A percentile compares a stretch with the other conserved stretches of the same genome.
These are phyloP conservation scores for Hymenoscyphus occultus DNA, from an alignment of 2,329 filamentous ascomycete genomes.

Conservation along the genomic window DNA sequence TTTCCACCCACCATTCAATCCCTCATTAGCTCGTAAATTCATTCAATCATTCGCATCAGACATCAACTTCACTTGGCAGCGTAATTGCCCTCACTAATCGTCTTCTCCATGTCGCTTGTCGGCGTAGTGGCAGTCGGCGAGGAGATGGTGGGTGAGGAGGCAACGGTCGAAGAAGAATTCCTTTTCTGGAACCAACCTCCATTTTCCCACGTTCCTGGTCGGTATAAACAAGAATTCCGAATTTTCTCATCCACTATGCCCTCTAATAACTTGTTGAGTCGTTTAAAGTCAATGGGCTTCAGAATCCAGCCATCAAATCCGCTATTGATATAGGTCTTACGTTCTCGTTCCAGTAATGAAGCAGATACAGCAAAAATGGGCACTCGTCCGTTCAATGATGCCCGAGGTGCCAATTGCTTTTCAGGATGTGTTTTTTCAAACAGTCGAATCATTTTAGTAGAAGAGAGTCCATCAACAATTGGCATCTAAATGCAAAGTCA, in stretches of 20 bases:
- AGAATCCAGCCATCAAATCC: conserved; percentile 91
- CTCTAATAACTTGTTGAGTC: conserved; percentile 64
- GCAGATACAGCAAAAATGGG: conserved; percentile 88
- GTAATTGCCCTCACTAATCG: too few relatives aligned
- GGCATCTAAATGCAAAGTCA: conserved; percentile 69
- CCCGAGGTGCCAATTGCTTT: conserved; percentile 54
- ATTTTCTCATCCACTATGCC: conserved; percentile 63
- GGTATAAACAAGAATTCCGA: conserved; percentile 63
- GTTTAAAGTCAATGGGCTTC: conserved; percentile 80
- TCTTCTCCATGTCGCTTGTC: too few relatives aligned
- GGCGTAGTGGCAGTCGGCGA: too few relatives aligned
- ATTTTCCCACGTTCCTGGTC: conserved; percentile 72
- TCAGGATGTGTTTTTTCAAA: conserved; percentile 57
- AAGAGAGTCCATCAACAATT: conserved; percentile 79
- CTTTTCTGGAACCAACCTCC: conserved; percentile 71
- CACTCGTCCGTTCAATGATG: conserved; percentile 60
- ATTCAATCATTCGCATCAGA: too few relatives aligned
- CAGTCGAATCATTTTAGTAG: conserved; percentile 78
- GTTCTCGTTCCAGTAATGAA: conserved; percentile 69
- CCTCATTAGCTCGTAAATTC: too few relatives aligned
- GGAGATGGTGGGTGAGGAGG: background rate
- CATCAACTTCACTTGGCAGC: too few relatives aligned
- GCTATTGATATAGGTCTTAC: conserved; percentile 65
- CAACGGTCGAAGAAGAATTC: background rate
- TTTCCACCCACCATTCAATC: too few relatives aligned